Evolutionary conservation across 129 eudicot species (phyloP).

Genomic region (Centella asiatica): DNA sequence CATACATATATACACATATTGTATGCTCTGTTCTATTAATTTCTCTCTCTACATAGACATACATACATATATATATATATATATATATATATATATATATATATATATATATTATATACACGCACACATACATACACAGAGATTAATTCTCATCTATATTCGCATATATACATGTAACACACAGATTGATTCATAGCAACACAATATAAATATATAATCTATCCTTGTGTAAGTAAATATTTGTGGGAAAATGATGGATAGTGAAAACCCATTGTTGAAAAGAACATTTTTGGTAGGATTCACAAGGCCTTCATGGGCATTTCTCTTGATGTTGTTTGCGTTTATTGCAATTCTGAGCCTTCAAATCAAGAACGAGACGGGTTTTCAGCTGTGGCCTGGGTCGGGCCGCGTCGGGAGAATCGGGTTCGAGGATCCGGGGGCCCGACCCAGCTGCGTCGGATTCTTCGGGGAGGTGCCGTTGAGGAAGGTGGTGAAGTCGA

Average conservation of each 20-base stretch:
- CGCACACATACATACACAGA: neutral
- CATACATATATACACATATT: no score
- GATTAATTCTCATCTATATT: neutral
- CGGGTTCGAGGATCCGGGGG: constrained; percentile 5
- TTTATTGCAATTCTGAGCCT: constrained; percentile 34
- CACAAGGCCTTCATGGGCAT: constrained; percentile 57
- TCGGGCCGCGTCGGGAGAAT: constrained; percentile 13
- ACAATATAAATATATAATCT: neutral
- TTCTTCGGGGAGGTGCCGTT: constrained; percentile 35
- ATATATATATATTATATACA: no score
- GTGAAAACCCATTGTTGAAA: constrained; percentile 28
- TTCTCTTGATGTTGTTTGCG: constrained; percentile 38
- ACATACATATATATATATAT: neutral
- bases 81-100: no score
- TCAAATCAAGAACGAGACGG: constrained; percentile 39
- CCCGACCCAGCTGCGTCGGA: constrained; percentile 25
- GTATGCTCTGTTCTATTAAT: no score
- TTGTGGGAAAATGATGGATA: constrained; percentile 29
- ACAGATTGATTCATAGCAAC: neutral
- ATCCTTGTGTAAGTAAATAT: neutral
- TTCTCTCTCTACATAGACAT: neutral
- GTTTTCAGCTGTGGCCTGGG: constrained; percentile 8
- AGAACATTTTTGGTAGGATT: constrained; percentile 19
- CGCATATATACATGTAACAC: neutral
- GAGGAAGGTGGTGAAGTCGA: constrained; percentile 55